phyloP scores from a whole-genome alignment of 2,329 filamentous ascomycete genomes.

The Exutisphaerella laricina region DNA sequence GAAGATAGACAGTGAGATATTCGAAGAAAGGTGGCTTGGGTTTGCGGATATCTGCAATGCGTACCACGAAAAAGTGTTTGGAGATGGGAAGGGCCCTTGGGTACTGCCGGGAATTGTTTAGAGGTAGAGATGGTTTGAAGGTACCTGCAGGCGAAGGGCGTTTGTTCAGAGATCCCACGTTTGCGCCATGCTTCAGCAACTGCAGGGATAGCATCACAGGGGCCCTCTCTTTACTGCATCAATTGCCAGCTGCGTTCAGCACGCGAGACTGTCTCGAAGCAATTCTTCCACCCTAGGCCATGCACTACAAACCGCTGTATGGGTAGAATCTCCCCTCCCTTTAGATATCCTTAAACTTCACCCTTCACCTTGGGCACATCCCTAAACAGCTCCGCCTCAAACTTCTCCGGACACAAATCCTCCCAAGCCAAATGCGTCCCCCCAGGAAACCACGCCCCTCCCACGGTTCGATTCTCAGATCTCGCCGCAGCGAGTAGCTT shows the following conservation, averaged over 20 bases:
- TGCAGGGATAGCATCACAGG: too few species aligned
- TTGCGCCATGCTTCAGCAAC: too few species aligned
- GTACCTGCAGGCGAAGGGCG: too few species aligned
- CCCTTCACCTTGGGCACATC: constrained; percentile 17
- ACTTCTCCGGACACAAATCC: constrained; percentile 18
- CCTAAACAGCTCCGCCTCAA: constrained; percentile 19
- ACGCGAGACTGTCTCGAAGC: too few species aligned
- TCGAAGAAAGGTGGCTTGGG: constrained; percentile 39
- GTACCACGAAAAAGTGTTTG: constrained; percentile 42
- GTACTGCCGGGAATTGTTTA: constrained; percentile 19
- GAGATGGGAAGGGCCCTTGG: constrained; percentile 40
- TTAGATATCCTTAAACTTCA: constrained; percentile 29
- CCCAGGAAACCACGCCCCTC: constrained; percentile 37
- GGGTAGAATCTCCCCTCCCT: too few species aligned
- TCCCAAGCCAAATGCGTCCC: constrained; percentile 32
- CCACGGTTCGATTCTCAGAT: constrained; percentile 24
- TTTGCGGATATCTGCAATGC: constrained; percentile 42
- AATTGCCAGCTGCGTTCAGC: too few species aligned
- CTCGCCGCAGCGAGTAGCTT: constrained; percentile 20
- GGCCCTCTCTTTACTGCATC: too few species aligned
- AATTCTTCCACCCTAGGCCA: too few species aligned
- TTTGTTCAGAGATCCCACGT: too few species aligned
- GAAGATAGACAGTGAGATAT: constrained; percentile 39
- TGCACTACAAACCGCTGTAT: too few species aligned
- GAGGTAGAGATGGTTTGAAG: too few species aligned